Base-by-base conservation (phyloP, 1,284 basidiomycete genomes). In the Trichosporon sp. region DNA sequence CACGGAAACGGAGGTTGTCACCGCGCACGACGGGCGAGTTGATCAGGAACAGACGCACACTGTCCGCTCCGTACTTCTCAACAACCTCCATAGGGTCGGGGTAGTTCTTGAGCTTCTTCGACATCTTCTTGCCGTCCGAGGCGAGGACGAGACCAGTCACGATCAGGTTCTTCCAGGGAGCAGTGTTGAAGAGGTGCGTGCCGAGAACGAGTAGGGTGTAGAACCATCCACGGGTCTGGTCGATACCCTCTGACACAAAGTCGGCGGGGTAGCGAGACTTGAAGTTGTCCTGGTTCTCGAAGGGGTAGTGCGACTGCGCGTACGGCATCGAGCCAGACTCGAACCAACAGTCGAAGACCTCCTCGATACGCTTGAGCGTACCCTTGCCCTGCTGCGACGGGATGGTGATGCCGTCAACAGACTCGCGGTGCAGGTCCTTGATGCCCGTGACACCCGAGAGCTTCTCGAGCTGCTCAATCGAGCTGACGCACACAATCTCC, bases 291-390 rank as follows among this genome's bases (percentile, higher is more conserved):
- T 89, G 85, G 68, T 96, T 95, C 85, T 99, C 96, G 83, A 99
- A 99, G 7, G 97, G 97, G 87, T 97, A 99, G 85, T 99, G 97
- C 12, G 90, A 88, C 81, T 98, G 96, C 1, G 96, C 97, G 80
- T 97, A 99, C 3, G 97, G 97, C 97, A 99, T 99, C 80, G 95
- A 96, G 85, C 97, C 97, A 6, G 96, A 98, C 86, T 99, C 97
- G 83, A 99, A 99, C 97, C 97, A 99, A 83, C 97, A 99, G 84
- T 99, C 97, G 83, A 99, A 99, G 38, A 99, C 95, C 84, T 98
- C 97, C 73, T 98, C 94, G 19, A 98, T 88, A 71, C 96, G 90
- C 83, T 89, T 93, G 59, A 99, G 86, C 21, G 86, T 84, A n/a
- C 96, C 97, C 80, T 96, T 97, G 74, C 96, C 96, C 83, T 90